Conservation (phyloP, 2,329 filamentous ascomycete species). For the Aspergillus sp. region DNA sequence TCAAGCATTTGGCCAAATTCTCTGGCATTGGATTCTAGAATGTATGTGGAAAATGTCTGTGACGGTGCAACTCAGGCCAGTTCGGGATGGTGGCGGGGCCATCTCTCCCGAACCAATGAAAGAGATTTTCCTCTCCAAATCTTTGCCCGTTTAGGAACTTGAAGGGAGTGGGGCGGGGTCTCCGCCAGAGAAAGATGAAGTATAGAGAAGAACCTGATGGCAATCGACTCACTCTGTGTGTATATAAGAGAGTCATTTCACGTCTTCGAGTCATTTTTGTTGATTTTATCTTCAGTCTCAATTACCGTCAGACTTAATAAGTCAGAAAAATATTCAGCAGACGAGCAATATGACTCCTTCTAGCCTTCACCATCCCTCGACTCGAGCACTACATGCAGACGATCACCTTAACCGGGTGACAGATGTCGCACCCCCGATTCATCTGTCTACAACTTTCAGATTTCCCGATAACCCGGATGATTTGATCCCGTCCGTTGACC, state of each 20-base stretch:
- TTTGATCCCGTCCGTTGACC: constrained; percentile 55
- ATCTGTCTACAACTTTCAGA: constrained; percentile 87
- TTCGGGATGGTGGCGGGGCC: not conserved
- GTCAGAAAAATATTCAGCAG: not conserved
- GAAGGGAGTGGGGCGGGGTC: constrained; percentile 25
- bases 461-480: constrained; percentile 71
- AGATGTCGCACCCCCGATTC: constrained; percentile 84
- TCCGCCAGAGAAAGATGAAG: not conserved
- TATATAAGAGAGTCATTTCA: not conserved
- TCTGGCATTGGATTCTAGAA: too few species aligned
- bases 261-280: not conserved
- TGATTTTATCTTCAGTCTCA: not conserved
- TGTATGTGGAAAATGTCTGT: too few species aligned
- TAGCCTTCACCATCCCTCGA: constrained; percentile 38
- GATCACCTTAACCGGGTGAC: constrained; percentile 71
- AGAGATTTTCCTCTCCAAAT: not conserved
- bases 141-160: constrained; percentile 28
- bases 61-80: too few species aligned
- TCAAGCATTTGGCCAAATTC: too few species aligned
- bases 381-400: constrained; percentile 76
- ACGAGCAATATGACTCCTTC: constrained; percentile 22
- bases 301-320: too few species aligned
- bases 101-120: not conserved
- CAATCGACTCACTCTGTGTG: constrained; percentile 1
- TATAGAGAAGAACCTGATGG: not conserved